phyloP scores from a whole-genome alignment of 306 rosid species.

The Dalbergia cultrata region DNA sequence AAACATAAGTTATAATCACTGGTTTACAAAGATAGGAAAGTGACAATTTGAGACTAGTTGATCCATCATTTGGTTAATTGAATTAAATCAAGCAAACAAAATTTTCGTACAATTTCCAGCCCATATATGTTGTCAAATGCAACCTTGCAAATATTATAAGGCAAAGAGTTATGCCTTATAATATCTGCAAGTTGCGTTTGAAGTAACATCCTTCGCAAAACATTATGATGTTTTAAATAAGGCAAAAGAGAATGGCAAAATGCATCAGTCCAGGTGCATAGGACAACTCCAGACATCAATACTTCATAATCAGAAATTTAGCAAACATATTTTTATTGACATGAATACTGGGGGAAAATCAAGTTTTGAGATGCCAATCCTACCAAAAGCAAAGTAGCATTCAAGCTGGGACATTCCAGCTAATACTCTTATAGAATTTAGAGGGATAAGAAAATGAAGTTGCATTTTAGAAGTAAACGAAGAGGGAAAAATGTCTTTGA shows the following conservation, averaged over 20 bases:
- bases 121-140: too few relatives aligned
- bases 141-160: too few relatives aligned
- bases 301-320: slow-evolving; percentile 17
- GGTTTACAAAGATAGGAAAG: too few relatives aligned
- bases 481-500: slow-evolving; percentile 29
- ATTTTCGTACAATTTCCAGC: too few relatives aligned
- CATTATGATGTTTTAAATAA: not conserved
- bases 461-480: slow-evolving; percentile 37
- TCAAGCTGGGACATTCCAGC: slow-evolving; percentile 50
- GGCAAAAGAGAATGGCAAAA: not conserved
- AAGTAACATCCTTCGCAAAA: not conserved
- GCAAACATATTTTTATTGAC: slow-evolving; percentile 50
- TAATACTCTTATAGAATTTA: slow-evolving; percentile 39
- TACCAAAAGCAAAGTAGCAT: slow-evolving; percentile 43
- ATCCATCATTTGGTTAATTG: not conserved
- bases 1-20: too few relatives aligned
- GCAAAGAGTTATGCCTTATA: too few relatives aligned
- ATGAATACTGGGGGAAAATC: slow-evolving; percentile 32
- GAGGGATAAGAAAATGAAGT: slow-evolving; percentile 37
- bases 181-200: too few relatives aligned
- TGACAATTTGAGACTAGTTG: too few relatives aligned
- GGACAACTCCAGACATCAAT: slow-evolving; percentile 1
- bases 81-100: not conserved
- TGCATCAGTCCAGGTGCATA: not conserved
- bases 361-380: slow-evolving; percentile 41